Evolutionary conservation across 192 early-diverging fungal species (phyloP).

Genomic region (Borealophlyctis nickersoniae): DNA sequence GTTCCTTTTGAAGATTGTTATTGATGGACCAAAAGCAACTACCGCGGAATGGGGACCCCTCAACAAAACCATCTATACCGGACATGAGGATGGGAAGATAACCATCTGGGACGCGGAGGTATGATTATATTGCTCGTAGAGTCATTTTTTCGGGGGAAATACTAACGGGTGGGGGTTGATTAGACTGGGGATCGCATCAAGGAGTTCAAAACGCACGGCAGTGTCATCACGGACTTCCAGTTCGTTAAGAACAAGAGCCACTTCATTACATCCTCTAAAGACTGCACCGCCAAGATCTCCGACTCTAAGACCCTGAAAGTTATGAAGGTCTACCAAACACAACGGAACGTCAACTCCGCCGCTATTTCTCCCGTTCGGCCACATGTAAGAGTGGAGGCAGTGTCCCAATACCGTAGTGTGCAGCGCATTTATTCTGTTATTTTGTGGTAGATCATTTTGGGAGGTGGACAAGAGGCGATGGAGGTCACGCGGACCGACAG

Average conservation of each 20-base stretch:
- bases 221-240: slow-evolving; percentile 86
- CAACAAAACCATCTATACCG: slow-evolving; percentile 90
- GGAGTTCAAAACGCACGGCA: slow-evolving; percentile 64
- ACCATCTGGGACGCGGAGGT: slow-evolving; percentile 85
- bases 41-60: slow-evolving; percentile 90
- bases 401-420: neutral
- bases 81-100: slow-evolving; percentile 90
- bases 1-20: slow-evolving; percentile 68
- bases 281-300: slow-evolving; percentile 84
- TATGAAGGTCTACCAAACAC: slow-evolving; percentile 81
- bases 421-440: neutral
- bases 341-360: slow-evolving; percentile 91
- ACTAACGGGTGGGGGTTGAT: neutral
- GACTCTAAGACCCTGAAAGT: slow-evolving; percentile 80
- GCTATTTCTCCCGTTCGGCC: slow-evolving; percentile 76
- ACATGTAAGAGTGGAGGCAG: slow-evolving; percentile 28
- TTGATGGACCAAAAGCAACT: slow-evolving; percentile 79
- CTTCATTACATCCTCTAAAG: slow-evolving; percentile 96
- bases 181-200: slow-evolving; percentile 70
- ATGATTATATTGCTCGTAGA: slow-evolving; percentile 2
- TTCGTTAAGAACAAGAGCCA: slow-evolving; percentile 83
- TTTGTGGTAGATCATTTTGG: slow-evolving; percentile 47
- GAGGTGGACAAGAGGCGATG: slow-evolving; percentile 99
- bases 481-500: slow-evolving; percentile 81
- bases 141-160: too few relatives aligned